A percentile compares a stretch with the other conserved stretches of the same genome.
These are phyloP conservation scores for Paramecium caudatum DNA, from an alignment of 73 alveolate species.

Conservation along the genomic window DNA sequence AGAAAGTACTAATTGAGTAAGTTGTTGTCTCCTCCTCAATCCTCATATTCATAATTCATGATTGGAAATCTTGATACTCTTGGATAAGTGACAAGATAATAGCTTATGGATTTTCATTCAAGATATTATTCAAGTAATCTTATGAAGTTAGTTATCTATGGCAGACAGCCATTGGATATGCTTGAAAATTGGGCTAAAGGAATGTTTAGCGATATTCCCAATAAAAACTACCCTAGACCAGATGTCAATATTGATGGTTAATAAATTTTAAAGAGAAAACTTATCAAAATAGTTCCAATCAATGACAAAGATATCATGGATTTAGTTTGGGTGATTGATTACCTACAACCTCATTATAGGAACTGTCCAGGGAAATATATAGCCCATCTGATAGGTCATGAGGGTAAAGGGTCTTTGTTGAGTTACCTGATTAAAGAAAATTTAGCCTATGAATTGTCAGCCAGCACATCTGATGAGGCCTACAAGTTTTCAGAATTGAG, in stretches of 20 bases:
- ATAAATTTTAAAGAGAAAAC: conserved; percentile 81
- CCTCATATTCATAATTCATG: conserved; percentile 35
- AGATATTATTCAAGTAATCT: conserved; percentile 90
- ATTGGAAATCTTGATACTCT: conserved; percentile 79
- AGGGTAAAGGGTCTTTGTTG: conserved; percentile 91
- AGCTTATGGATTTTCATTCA: conserved; percentile 85
- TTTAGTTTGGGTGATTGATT: conserved; percentile 68
- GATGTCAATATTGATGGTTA: conserved; percentile 32
- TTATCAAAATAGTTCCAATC: conserved; percentile 88
- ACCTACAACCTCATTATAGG: conserved; percentile 61
- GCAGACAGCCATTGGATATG: conserved; percentile 80
- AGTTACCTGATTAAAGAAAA: conserved; percentile 89
- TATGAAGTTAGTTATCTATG: conserved; percentile 86
- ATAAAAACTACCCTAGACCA: conserved; percentile 86
- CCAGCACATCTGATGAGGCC: conserved; percentile 78
- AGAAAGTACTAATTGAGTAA: conserved; percentile 69
- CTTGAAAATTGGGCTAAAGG: conserved; percentile 68
- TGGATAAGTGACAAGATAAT: conserved; percentile 84
- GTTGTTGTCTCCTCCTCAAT: background rate
- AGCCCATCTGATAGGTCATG: conserved; percentile 90
- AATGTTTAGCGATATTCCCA: conserved; percentile 77
- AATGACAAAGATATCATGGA: conserved; percentile 84
- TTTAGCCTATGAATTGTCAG: conserved; percentile 82
- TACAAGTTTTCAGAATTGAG: conserved; percentile 77
- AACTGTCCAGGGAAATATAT: conserved; percentile 79